A percentile compares a stretch with the other conserved stretches of the same genome.
Conservation (phyloP, 176 grass and related monocot genomes). For the Coix lacrymajobi region DNA sequence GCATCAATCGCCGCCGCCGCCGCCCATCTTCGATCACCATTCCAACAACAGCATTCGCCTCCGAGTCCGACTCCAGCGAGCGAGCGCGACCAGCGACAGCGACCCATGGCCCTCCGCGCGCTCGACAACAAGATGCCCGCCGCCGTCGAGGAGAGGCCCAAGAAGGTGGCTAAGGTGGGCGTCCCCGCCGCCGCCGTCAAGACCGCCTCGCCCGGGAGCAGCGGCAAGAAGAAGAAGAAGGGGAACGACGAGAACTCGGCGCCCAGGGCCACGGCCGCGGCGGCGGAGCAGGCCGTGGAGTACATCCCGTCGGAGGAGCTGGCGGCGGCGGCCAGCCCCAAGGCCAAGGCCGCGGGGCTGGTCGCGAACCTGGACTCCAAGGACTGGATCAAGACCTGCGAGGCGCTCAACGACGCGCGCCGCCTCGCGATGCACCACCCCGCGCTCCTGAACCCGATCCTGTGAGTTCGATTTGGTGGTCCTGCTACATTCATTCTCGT, state of each 20-base stretch:
- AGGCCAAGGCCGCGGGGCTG: slow-evolving; percentile 47
- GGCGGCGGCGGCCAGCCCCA: slow-evolving; percentile 41
- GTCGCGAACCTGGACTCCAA: slow-evolving; percentile 63
- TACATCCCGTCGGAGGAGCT: slow-evolving; percentile 68
- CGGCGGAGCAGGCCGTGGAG: slow-evolving; percentile 60
- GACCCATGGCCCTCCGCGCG: slow-evolving; percentile 67
- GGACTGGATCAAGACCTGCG: slow-evolving; percentile 79
- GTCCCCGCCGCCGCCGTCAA: not conserved
- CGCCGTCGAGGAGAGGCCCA: slow-evolving; percentile 51
- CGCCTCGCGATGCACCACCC: slow-evolving; percentile 65
- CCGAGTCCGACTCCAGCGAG: not conserved
- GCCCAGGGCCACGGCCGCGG: slow-evolving; percentile 14
- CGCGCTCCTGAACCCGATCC: slow-evolving; percentile 51
- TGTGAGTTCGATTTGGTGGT: slow-evolving; percentile 37
- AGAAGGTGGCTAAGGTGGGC: slow-evolving; percentile 65
- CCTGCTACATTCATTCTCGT: not conserved
- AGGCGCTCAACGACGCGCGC: slow-evolving; percentile 75
- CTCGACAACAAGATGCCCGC: slow-evolving; percentile 77
- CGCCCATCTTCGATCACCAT: not conserved
- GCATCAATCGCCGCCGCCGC: not conserved
- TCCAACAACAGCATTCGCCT: not conserved
- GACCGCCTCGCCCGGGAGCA: not conserved
- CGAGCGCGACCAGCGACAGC: not conserved
- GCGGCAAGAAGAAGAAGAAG: slow-evolving; percentile 12
- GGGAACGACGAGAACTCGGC: slow-evolving; percentile 54